A percentile compares a stretch with the other conserved stretches of the same genome.
These are phyloP conservation scores for Thraustochytrium sp. DNA, from an alignment of 352 stramenopile genomes.

Conservation along the genomic window DNA sequence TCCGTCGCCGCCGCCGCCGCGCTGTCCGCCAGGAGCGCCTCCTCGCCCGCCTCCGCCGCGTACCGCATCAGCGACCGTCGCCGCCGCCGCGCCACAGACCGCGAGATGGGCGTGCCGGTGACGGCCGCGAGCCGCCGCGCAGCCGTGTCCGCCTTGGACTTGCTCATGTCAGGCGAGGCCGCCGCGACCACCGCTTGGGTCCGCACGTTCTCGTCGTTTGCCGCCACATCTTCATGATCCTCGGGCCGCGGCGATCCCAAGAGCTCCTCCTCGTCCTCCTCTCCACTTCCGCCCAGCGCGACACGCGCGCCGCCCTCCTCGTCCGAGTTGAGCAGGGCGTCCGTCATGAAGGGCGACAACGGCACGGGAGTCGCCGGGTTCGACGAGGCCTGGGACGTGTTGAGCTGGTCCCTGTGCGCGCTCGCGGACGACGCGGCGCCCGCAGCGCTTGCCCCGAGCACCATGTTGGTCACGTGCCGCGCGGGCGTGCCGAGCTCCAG, in stretches of 20 bases:
- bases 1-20: no score
- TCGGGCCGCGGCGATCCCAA: background rate
- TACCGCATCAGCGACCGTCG: constrained; percentile 1
- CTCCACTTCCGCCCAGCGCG: background rate
- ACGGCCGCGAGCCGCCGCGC: background rate
- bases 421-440: background rate
- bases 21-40: no score
- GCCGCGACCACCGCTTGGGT: background rate
- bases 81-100: background rate
- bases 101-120: background rate
- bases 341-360: background rate
- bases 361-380: constrained; percentile 14
- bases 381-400: background rate
- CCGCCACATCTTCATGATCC: background rate
- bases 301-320: background rate
- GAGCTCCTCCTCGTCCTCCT: constrained; percentile 6
- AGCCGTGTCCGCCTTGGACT: background rate
- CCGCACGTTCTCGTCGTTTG: background rate
- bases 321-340: background rate
- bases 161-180: background rate
- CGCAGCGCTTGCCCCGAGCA: background rate
- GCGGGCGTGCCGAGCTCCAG: background rate
- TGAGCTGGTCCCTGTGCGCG: background rate
- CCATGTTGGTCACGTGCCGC: background rate
- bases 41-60: background rate